Conservation (phyloP, 108 stramenopile species). For the Mayamaea pseudoterrestris region DNA sequence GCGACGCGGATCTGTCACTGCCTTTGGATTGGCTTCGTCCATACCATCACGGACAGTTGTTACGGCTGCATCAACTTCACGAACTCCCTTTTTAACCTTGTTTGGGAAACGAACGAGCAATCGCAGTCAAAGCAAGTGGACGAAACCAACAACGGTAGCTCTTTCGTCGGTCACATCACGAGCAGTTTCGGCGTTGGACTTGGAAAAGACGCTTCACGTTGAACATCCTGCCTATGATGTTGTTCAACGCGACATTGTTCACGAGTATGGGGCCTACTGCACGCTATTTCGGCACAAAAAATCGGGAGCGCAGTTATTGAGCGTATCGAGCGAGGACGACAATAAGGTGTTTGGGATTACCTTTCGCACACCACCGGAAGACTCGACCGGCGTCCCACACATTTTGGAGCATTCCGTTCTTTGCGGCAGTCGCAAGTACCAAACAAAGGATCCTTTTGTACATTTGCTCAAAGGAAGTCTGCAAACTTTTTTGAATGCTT, state of each 20-base stretch:
- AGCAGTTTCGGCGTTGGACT: constrained; percentile 11
- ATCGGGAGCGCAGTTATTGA: constrained; percentile 83
- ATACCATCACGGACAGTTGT: not conserved
- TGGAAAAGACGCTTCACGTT: constrained; percentile 25
- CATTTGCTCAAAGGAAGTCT: constrained; percentile 89
- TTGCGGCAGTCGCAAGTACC: constrained; percentile 93
- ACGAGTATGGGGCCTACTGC: constrained; percentile 75
- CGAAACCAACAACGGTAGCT: not conserved
- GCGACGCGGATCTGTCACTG: not conserved
- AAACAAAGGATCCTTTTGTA: constrained; percentile 95
- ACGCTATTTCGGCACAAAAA: constrained; percentile 89
- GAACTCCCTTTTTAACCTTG: not conserved
- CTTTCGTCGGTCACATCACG: not conserved
- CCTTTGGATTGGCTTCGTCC: not conserved
- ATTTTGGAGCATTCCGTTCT: constrained; percentile 98
- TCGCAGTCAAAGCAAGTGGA: too few relatives aligned
- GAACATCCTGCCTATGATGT: constrained; percentile 74
- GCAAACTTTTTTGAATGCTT: constrained; percentile 98
- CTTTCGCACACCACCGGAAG: constrained; percentile 93
- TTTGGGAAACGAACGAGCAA: too few relatives aligned
- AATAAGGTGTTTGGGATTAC: constrained; percentile 99
- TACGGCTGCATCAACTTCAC: not conserved
- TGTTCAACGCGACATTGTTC: constrained; percentile 49
- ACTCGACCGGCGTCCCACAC: constrained; percentile 96
- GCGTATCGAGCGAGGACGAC: constrained; percentile 86